Conservation (phyloP, 2,329 filamentous ascomycete genomes). For the Arthroderma uncinatum region DNA sequence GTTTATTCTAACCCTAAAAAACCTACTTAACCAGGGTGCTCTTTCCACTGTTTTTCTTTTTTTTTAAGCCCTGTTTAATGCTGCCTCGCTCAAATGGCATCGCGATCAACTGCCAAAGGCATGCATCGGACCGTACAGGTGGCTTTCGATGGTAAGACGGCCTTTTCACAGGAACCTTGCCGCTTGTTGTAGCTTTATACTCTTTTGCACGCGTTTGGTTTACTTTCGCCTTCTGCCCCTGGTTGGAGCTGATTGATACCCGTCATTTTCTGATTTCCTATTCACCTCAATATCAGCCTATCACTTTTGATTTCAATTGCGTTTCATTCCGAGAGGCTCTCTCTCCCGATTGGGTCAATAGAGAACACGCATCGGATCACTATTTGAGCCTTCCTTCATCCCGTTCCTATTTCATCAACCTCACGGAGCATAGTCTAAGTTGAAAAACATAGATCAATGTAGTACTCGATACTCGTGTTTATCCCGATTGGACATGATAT, state of each 20-base stretch:
- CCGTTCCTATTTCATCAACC: too few species aligned
- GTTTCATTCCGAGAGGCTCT: too few species aligned
- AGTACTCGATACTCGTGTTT: too few species aligned
- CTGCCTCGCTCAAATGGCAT: background rate
- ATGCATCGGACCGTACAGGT: slow-evolving; percentile 29
- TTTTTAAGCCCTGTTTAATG: background rate
- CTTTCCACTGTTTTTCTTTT: background rate
- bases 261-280: too few species aligned
- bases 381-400: too few species aligned
- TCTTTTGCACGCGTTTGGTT: background rate
- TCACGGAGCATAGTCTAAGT: too few species aligned
- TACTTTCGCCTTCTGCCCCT: background rate
- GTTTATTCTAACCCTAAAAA: background rate
- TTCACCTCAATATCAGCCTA: too few species aligned
- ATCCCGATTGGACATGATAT: too few species aligned
- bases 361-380: too few species aligned
- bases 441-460: too few species aligned
- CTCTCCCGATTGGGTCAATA: too few species aligned
- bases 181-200: background rate
- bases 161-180: background rate
- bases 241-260: background rate
- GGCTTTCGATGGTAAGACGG: slow-evolving; percentile 35
- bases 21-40: background rate
- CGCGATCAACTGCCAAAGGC: slow-evolving; percentile 1
- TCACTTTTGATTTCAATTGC: too few species aligned